These are phyloP conservation scores for Pseudovirgaria hyperparasitica DNA, from an alignment of 2,329 filamentous ascomycete genomes.

Conservation along the genomic window DNA sequence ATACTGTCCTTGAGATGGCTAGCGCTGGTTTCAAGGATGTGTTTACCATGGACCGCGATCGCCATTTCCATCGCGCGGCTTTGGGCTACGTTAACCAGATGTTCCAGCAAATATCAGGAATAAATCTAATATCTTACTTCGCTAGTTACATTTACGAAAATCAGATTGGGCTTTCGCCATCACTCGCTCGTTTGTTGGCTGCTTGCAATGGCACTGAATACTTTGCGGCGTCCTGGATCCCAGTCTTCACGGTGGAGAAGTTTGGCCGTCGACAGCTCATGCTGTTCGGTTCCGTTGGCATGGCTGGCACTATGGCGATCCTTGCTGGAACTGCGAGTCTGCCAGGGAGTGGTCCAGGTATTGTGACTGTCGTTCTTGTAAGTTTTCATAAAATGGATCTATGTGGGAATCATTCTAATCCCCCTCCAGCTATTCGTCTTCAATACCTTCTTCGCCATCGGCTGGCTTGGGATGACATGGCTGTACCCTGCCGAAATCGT, in stretches of 20 bases:
- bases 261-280: constrained; percentile 21
- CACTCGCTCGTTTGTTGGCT: constrained; percentile 22
- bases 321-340: constrained; percentile 15
- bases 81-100: constrained; percentile 32
- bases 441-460: constrained; percentile 81
- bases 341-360: constrained; percentile 14
- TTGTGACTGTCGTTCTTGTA: constrained; percentile 38
- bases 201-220: constrained; percentile 25
- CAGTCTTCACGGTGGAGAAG: constrained; percentile 22
- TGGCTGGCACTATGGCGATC: constrained; percentile 20
- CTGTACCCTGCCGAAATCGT: constrained; percentile 60
- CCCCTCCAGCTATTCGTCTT: constrained; percentile 73
- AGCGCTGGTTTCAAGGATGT: constrained; percentile 42
- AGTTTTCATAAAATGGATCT: background rate
- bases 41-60: constrained; percentile 41
- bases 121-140: constrained; percentile 30
- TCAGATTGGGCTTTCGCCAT: constrained; percentile 24
- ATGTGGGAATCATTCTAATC: background rate
- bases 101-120: constrained; percentile 31
- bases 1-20: constrained; percentile 24
- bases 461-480: constrained; percentile 63
- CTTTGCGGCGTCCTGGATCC: constrained; percentile 24
- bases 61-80: constrained; percentile 30
- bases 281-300: constrained; percentile 22
- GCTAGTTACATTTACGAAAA: constrained; percentile 29